phyloP scores from a whole-genome alignment of 2,329 filamentous ascomycete genomes.

The Claviceps humidiphila region DNA sequence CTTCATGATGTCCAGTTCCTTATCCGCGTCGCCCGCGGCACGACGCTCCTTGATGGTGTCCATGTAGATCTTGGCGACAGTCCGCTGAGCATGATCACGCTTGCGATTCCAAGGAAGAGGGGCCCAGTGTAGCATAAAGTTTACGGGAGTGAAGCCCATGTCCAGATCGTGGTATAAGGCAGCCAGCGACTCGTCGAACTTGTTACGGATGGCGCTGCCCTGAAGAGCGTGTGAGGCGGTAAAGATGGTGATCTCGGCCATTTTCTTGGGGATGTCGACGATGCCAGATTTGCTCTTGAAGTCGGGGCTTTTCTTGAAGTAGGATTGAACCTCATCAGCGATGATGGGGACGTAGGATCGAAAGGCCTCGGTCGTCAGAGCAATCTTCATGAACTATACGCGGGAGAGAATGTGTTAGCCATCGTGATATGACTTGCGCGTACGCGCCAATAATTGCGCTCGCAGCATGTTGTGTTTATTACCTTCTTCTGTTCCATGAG shows the following conservation, averaged over 20 bases:
- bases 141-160: constrained; percentile 79
- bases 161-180: constrained; percentile 79
- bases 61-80: constrained; percentile 70
- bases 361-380: constrained; percentile 63
- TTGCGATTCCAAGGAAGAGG: constrained; percentile 79
- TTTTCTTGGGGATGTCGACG: constrained; percentile 58
- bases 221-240: constrained; percentile 78
- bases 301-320: constrained; percentile 51
- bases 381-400: constrained; percentile 65
- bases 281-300: constrained; percentile 58
- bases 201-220: constrained; percentile 67
- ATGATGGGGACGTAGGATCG: constrained; percentile 68
- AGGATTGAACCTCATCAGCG: constrained; percentile 57
- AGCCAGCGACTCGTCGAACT: constrained; percentile 70
- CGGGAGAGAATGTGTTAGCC: background rate
- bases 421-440: background rate
- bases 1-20: constrained; percentile 69
- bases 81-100: constrained; percentile 66
- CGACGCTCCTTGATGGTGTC: constrained; percentile 67
- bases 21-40: constrained; percentile 32
- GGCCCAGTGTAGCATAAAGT: constrained; percentile 82
- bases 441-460: background rate
- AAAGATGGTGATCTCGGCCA: constrained; percentile 82
- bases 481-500: constrained; percentile 96
- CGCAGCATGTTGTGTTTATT: constrained; percentile 2